These are phyloP conservation scores for Termitomyces titanicus DNA, from an alignment of 768 basidiomycete genomes.

Conservation along the genomic window DNA sequence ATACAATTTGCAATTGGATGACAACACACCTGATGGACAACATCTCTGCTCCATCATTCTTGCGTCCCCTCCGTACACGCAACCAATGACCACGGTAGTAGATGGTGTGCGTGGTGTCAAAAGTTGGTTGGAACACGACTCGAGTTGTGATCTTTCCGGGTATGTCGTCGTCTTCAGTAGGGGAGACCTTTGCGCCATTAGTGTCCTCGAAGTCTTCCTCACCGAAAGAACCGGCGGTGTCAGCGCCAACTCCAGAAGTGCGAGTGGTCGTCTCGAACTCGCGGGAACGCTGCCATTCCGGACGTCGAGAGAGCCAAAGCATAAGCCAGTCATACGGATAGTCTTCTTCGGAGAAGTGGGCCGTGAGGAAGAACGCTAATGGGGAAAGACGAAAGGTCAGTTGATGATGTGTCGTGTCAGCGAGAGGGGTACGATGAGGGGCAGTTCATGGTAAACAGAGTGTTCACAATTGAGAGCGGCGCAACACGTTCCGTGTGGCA, in stretches of 20 bases:
- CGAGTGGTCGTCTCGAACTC: conserved; percentile 89
- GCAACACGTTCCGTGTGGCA: background rate
- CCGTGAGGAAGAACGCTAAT: conserved; percentile 82
- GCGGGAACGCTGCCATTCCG: conserved; percentile 86
- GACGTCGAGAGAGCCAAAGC: conserved; percentile 81
- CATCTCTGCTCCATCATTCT: conserved; percentile 68
- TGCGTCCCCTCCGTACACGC: conserved; percentile 66
- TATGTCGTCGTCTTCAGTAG: conserved; percentile 33
- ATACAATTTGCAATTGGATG: background rate
- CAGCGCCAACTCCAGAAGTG: conserved; percentile 57
- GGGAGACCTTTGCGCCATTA: conserved; percentile 16
- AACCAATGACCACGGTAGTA: conserved; percentile 86
- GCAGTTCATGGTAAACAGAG: conserved; percentile 10
- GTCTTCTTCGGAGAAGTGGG: conserved; percentile 88
- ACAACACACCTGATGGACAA: conserved; percentile 64
- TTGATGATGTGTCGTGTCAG: conserved; percentile 22
- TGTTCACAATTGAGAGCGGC: background rate
- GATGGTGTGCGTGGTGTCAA: conserved; percentile 86
- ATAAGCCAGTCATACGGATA: conserved; percentile 91
- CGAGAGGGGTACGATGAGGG: conserved; percentile 13
- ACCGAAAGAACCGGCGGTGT: conserved; percentile 54
- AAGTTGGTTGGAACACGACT: conserved; percentile 85
- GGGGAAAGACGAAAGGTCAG: conserved; percentile 18
- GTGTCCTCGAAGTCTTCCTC: conserved; percentile 46
- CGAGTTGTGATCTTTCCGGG: conserved; percentile 71